These are phyloP conservation scores for Myxozyma vanderwaltii DNA, from an alignment of 805 yeast genomes.

Conservation along the genomic window DNA sequence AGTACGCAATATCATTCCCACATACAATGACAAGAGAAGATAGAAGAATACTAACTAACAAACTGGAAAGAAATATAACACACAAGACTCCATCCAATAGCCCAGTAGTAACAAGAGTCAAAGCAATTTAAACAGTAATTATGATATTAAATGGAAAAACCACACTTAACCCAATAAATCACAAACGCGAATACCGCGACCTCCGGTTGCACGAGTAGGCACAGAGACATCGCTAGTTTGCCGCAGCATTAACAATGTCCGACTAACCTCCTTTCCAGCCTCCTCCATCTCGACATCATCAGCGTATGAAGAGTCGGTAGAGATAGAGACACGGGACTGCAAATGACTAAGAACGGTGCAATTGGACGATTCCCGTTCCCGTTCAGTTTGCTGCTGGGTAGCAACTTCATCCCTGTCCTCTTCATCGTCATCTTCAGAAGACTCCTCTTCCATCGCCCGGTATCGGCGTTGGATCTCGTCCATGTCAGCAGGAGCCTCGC, in stretches of 20 bases:
- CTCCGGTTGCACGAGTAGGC: not conserved
- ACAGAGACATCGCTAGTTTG: conserved; percentile 15
- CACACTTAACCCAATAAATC: conserved; percentile 24
- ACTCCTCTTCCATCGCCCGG: conserved; percentile 44
- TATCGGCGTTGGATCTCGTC: conserved; percentile 6
- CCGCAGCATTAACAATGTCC: conserved; percentile 31
- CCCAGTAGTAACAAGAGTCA: not conserved
- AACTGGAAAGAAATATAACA: not conserved
- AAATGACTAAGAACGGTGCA: not conserved
- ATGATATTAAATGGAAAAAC: not conserved
- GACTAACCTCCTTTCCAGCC: conserved; percentile 29
- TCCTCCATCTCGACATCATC: conserved; percentile 32
- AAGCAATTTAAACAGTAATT: not conserved
- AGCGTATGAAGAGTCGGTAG: not conserved
- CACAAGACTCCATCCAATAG: not conserved
- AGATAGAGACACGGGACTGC: not conserved
- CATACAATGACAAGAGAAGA: too few relatives aligned
- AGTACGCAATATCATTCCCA: not conserved
- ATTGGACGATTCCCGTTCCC: not conserved
- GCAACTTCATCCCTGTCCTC: conserved; percentile 36
- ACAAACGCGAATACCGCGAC: conserved; percentile 29
- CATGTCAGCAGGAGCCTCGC: not conserved
- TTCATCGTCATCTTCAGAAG: conserved; percentile 45
- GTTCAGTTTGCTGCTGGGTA: too few relatives aligned
- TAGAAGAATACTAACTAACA: not conserved